These are phyloP conservation scores for Cutaneotrichosporon mucoides DNA, from an alignment of 1,284 basidiomycete genomes.

Conservation along the genomic window DNA sequence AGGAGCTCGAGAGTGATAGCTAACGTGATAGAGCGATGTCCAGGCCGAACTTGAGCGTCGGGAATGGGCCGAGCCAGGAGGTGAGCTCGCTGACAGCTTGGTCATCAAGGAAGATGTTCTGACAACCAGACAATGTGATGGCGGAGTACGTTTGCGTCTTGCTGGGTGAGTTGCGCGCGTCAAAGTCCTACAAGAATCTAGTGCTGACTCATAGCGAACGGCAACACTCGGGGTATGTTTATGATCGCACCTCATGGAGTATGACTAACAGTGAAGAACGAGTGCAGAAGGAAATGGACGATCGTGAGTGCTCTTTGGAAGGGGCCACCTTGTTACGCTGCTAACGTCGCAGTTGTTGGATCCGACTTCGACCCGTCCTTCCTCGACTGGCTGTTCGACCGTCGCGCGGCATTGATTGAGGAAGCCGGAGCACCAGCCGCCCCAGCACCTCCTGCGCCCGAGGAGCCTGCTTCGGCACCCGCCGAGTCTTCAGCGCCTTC, in stretches of 20 bases:
- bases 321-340: too few relatives aligned
- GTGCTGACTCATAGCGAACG: conserved; percentile 30
- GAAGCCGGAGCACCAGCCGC: not conserved
- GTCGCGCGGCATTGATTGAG: conserved; percentile 7
- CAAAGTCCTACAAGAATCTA: too few relatives aligned
- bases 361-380: conserved; percentile 37
- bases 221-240: conserved; percentile 34
- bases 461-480: conserved; percentile 5
- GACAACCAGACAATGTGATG: conserved; percentile 20
- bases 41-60: conserved; percentile 41
- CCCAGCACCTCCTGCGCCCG: conserved; percentile 2
- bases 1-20: not conserved
- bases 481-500: conserved; percentile 8
- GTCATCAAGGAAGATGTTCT: too few relatives aligned
- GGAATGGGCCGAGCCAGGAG: conserved; percentile 45
- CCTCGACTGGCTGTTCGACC: conserved; percentile 41
- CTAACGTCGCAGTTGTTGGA: conserved; percentile 23
- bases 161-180: conserved; percentile 30
- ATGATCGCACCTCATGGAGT: not conserved
- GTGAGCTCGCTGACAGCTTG: conserved; percentile 11
- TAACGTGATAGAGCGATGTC: conserved; percentile 30
- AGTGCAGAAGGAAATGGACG: conserved; percentile 43
- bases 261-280: conserved; percentile 27
- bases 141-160: conserved; percentile 46
- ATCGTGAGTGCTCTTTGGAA: conserved; percentile 18